Evolutionary conservation across 345 rosid genomes (phyloP).

Genomic region (Syzygium oleosum): DNA sequence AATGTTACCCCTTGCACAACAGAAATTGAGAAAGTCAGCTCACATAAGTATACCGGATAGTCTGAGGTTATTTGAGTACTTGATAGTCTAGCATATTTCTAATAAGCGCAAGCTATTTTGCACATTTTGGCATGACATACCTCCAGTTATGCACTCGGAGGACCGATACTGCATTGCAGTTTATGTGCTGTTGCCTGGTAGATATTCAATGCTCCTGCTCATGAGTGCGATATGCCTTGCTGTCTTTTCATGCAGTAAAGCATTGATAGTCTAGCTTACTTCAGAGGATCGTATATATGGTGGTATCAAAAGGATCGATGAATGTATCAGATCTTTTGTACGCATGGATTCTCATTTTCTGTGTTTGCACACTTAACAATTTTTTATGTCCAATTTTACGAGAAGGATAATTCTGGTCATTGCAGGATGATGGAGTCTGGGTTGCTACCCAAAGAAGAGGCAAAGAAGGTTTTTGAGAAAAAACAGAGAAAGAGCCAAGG

Average conservation of each 20-base stretch:
- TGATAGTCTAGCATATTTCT: neutral
- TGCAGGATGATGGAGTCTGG: conserved; percentile 99
- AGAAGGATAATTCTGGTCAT: neutral
- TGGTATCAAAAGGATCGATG: neutral
- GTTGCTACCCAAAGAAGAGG: conserved; percentile 60
- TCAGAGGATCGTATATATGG: neutral
- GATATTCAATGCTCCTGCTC: neutral
- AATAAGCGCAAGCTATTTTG: neutral
- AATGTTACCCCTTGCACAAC: neutral
- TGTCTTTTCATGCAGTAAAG: neutral
- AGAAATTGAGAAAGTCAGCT: neutral
- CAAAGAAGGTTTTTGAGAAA: conserved; percentile 57
- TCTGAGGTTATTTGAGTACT: neutral
- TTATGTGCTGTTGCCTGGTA: neutral
- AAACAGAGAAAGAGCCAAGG: conserved; percentile 44
- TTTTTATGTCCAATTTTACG: neutral
- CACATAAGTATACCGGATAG: neutral
- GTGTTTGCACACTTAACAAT: neutral
- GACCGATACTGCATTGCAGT: neutral
- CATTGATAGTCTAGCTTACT: neutral
- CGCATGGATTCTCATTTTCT: neutral
- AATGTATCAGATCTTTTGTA: neutral
- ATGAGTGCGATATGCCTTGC: neutral
- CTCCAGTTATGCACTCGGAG: neutral
- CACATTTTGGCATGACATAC: neutral